Evolutionary conservation across 1,284 basidiomycete genomes (phyloP), one percentile per base, ranked within the genome.

Genomic region (Cryptococcus sp.): DNA sequence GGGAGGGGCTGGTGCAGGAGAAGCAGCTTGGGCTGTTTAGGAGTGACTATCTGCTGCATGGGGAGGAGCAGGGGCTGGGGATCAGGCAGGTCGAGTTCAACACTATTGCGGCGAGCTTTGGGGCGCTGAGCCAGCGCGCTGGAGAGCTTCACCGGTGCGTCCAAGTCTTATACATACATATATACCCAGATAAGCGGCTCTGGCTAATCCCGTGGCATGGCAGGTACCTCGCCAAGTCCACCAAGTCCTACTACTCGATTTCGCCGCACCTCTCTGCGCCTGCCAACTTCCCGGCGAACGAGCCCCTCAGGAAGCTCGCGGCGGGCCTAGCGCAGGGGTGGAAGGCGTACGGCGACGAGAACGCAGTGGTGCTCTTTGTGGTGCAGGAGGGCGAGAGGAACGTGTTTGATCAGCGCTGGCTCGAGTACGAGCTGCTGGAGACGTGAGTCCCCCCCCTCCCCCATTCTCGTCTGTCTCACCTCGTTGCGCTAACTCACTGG

Each of bases 11-110:
- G 3, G 62, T 73, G 1, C 70, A 97, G 89, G 83, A 85, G 1
- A 78, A 91, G 21, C 88, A 95, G 61, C 82, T 98, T 11, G 93
- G 94, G 12, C 79, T 98, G n/a, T 97, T 97, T 76, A 82, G 96
- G 50, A 95, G 91, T 15, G 95, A 98, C 78, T 98, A 98, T 76
- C 81, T 98, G 42, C 78, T 98, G n/a, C 91, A 98, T 69, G 77
- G 79, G 7, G 42, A 53, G 4, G 42, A 64, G 2, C 52, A 57
- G 7, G 63, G 77, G 0, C 64, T 85, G 11, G 78, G 80, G 28
- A 79, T 98, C 58, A 96, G 93, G 74, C 95, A 98, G 79, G 95
- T 98, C 52, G 96, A 98, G 75, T 96, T 98, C 78, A 98, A 98
- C 75, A 98, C 95, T 5, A 95, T 98, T 64, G 91, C 93, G 0